Percentiles rank a stretch among this genome's conserved stretches.
These are phyloP conservation scores for Blastobotrys elegans DNA, from an alignment of 1,139 yeast genomes.

Conservation along the genomic window DNA sequence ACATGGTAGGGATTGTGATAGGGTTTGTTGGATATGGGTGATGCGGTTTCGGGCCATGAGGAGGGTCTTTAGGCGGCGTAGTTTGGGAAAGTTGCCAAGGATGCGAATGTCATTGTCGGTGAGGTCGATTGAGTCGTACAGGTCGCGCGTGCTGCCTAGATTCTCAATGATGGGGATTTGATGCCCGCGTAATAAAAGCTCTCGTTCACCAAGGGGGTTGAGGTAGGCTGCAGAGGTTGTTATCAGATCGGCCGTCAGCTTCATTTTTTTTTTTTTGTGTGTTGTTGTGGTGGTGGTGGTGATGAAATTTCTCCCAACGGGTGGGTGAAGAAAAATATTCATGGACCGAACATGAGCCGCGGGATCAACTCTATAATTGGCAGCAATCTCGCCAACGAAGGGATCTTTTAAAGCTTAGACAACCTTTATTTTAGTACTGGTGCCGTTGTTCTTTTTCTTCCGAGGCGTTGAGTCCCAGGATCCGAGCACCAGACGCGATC, in stretches of 20 bases:
- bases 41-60: conserved; percentile 59
- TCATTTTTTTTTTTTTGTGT: conserved; percentile 36
- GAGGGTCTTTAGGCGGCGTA: conserved; percentile 44
- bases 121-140: conserved; percentile 55
- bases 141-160: conserved; percentile 41
- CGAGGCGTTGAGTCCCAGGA: no score
- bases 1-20: conserved; percentile 40
- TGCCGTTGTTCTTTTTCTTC: no score
- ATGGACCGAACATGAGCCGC: not conserved
- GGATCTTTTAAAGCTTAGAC: no score
- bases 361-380: not conserved
- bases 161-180: conserved; percentile 42
- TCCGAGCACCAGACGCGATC: no score
- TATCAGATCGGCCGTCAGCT: conserved; percentile 47
- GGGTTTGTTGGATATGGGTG: conserved; percentile 35
- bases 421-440: no score
- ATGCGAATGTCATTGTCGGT: conserved; percentile 59
- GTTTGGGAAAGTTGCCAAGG: conserved; percentile 48
- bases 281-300: not conserved
- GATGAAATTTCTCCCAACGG: no score
- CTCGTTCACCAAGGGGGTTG: conserved; percentile 44
- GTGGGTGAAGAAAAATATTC: not conserved
- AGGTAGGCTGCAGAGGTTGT: conserved; percentile 47
- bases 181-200: conserved; percentile 40
- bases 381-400: no score